Conservation (phyloP, 257 asterid genomes). For the Primulina huaijiensis region DNA sequence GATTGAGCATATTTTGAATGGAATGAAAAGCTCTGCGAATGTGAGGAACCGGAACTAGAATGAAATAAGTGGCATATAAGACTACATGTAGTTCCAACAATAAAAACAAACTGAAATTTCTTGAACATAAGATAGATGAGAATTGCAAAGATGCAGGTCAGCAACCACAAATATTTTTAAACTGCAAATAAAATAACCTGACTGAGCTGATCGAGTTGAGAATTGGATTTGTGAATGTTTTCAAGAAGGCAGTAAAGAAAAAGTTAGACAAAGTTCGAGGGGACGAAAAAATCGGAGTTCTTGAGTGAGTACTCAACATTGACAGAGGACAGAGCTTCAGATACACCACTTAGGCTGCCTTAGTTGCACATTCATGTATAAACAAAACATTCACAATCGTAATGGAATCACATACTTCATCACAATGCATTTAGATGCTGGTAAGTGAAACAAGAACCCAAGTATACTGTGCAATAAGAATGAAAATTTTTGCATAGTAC, state of each 20-base stretch:
- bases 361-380: constrained; percentile 13
- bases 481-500: constrained; percentile 17
- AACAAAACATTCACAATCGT: background rate
- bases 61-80: background rate
- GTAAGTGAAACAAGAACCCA: constrained; percentile 12
- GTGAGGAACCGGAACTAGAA: constrained; percentile 15
- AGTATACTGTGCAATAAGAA: constrained; percentile 17
- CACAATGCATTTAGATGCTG: constrained; percentile 19
- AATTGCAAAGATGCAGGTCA: background rate
- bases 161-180: too few relatives aligned
- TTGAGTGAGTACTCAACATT: background rate
- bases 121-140: background rate
- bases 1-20: background rate
- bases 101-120: background rate
- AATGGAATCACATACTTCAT: constrained; percentile 16
- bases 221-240: too few relatives aligned
- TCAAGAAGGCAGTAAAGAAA: too few relatives aligned
- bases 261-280: too few relatives aligned
- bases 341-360: constrained; percentile 8
- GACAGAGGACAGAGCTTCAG: constrained; percentile 16
- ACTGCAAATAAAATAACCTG: too few relatives aligned
- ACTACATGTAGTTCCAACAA: constrained; percentile 18
- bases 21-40: background rate
- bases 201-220: too few relatives aligned
- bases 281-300: background rate